Conservation (phyloP, 2,329 filamentous ascomycete genomes). For the Pseudocercospora fijiensis region DNA sequence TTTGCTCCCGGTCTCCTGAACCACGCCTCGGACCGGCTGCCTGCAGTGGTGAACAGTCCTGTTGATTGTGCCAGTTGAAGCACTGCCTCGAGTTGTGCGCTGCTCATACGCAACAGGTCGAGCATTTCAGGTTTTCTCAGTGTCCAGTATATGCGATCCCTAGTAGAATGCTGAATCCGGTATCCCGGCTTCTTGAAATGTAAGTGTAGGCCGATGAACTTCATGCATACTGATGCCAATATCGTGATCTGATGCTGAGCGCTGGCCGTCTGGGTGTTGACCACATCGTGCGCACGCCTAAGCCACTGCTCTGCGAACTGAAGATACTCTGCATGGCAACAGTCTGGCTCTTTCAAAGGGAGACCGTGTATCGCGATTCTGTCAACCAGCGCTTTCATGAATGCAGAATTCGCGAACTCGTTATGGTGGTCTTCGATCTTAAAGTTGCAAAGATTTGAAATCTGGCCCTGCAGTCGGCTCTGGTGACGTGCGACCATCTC, state of each 20-base stretch:
- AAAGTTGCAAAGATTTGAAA: background rate
- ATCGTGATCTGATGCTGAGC: background rate
- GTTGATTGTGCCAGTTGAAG: background rate
- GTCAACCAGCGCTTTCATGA: background rate
- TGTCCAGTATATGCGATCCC: background rate
- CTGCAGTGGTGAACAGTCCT: background rate
- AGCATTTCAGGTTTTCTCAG: background rate
- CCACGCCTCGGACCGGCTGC: background rate
- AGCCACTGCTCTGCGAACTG: background rate
- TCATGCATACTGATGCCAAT: background rate
- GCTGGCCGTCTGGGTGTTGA: background rate
- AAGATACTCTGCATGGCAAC: background rate
- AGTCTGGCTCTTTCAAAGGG: background rate
- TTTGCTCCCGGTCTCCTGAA: background rate
- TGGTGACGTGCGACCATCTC: background rate
- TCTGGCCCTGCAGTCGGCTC: background rate
- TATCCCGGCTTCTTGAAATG: background rate
- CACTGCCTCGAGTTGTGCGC: background rate
- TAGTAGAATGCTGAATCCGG: too few species aligned
- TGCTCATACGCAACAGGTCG: background rate
- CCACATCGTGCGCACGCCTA: background rate
- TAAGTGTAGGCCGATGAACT: background rate
- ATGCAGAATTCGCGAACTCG: background rate
- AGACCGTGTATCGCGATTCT: background rate
- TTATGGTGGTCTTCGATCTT: background rate